These are phyloP conservation scores for Carex littledalei DNA, from an alignment of 176 grass and related monocot genomes.

Conservation along the genomic window DNA sequence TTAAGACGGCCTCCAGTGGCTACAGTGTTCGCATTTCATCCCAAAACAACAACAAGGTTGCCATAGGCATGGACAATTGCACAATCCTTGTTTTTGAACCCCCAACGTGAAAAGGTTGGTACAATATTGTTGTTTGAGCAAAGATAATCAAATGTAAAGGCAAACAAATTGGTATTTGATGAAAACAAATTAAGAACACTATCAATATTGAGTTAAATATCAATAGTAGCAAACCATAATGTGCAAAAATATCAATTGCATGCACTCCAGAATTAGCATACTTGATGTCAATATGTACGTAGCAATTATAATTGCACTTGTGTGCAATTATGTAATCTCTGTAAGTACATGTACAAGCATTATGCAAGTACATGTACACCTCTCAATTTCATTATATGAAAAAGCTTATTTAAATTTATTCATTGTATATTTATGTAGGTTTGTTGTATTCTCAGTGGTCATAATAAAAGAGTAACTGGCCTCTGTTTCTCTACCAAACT, in stretches of 20 bases:
- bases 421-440: background rate
- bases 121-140: background rate
- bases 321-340: background rate
- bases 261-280: background rate
- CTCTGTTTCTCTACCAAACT: constrained; percentile 11
- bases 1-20: background rate
- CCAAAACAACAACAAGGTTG: background rate
- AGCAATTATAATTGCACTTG: background rate
- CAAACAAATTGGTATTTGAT: background rate
- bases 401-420: background rate
- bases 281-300: background rate
- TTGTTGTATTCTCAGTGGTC: background rate
- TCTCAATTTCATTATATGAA: background rate
- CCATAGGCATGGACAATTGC: background rate
- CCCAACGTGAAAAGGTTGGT: background rate
- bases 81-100: constrained; percentile 4
- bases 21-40: background rate
- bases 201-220: background rate
- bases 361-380: background rate
- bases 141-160: background rate
- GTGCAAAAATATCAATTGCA: background rate
- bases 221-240: background rate
- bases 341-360: background rate
- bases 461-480: constrained; percentile 7
- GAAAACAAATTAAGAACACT: background rate